Conservation (phyloP, 371 early-diverging fungal species). For the Apophysomyces ossiformis region DNA sequence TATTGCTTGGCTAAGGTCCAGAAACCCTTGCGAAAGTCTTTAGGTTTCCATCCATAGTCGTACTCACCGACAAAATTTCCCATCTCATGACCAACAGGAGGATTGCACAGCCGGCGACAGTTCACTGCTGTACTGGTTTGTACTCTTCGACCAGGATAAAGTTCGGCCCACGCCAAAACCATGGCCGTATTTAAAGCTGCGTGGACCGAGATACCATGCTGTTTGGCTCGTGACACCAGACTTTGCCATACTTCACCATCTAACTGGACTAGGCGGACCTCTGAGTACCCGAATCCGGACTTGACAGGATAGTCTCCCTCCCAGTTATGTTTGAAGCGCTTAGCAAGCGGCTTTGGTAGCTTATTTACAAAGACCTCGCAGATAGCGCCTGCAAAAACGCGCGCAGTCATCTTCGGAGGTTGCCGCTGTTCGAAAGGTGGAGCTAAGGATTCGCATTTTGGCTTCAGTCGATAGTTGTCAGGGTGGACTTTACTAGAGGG, state of each 20-base stretch:
- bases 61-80: conserved; percentile 49
- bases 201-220: conserved; percentile 33
- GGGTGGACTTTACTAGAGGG: neutral
- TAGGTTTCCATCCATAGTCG: conserved; percentile 22
- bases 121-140: conserved; percentile 39
- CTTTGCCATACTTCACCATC: conserved; percentile 18
- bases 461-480: neutral
- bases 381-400: conserved; percentile 26
- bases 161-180: conserved; percentile 30
- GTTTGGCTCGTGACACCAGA: conserved; percentile 21
- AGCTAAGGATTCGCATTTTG: conserved; percentile 10
- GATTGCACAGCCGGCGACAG: conserved; percentile 40
- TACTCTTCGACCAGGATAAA: conserved; percentile 23
- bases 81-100: conserved; percentile 31
- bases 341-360: conserved; percentile 17
- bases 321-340: conserved; percentile 23
- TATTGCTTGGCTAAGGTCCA: conserved; percentile 39
- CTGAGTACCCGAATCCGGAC: conserved; percentile 26
- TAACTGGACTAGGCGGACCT: conserved; percentile 21
- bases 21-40: conserved; percentile 10
- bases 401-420: conserved; percentile 17
- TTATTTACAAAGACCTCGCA: conserved; percentile 14
- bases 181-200: conserved; percentile 33
- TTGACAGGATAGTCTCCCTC: conserved; percentile 34
- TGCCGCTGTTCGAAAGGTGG: conserved; percentile 29